phyloP scores from a whole-genome alignment of 495 filamentous ascomycete species.

The Thozetella sp. region DNA sequence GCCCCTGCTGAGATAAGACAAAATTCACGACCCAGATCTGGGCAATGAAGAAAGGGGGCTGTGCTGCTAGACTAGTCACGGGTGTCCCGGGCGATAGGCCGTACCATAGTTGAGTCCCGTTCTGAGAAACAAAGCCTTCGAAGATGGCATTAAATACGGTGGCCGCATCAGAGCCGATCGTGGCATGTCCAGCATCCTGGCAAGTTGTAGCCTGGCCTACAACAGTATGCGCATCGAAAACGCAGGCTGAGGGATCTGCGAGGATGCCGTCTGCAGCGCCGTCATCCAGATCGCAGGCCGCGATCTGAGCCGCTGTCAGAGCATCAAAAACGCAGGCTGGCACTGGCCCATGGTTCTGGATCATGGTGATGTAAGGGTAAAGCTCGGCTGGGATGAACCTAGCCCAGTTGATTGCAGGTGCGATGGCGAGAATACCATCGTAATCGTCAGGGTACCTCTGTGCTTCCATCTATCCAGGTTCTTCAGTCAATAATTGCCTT shows the following conservation, averaged over 20 bases:
- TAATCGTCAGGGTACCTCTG: conserved; percentile 48
- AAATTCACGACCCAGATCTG: conserved; percentile 13
- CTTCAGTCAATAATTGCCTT: too few relatives aligned
- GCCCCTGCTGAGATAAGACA: conserved; percentile 11
- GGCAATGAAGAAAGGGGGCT: not conserved
- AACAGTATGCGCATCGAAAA: conserved; percentile 29
- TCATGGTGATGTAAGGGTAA: conserved; percentile 30
- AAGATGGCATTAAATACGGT: conserved; percentile 47
- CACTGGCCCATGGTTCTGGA: conserved; percentile 10
- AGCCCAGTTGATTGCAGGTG: conserved; percentile 39
- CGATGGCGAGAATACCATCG: conserved; percentile 60
- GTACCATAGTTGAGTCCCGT: conserved; percentile 24
- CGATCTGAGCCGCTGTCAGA: conserved; percentile 23
- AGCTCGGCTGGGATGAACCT: conserved; percentile 16
- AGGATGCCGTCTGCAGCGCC: conserved; percentile 40
- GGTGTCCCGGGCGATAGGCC: conserved; percentile 27
- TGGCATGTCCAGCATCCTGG: conserved; percentile 18
- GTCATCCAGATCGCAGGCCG: conserved; percentile 37
- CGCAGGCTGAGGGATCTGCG: conserved; percentile 31
- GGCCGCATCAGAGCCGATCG: conserved; percentile 44
- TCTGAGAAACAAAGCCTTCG: conserved; percentile 43
- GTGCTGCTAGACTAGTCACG: not conserved
- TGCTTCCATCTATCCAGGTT: too few relatives aligned
- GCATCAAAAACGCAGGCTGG: conserved; percentile 20
- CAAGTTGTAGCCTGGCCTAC: conserved; percentile 26